These are phyloP conservation scores for Leucogyrophana mollusca DNA, from an alignment of 768 basidiomycete genomes.

Conservation along the genomic window DNA sequence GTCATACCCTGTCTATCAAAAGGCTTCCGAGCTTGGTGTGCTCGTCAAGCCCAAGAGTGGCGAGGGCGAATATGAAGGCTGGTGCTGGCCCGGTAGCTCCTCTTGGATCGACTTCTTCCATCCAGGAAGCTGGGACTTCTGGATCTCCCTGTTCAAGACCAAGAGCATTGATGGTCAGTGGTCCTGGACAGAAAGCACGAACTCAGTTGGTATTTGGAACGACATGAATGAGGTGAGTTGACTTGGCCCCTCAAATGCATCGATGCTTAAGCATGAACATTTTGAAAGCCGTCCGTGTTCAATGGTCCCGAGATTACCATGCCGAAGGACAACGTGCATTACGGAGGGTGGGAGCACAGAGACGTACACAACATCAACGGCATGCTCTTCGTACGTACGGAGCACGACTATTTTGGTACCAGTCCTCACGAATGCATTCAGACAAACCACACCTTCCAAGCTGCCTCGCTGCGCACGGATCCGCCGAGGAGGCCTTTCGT, in stretches of 20 bases:
- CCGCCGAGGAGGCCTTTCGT: conserved; percentile 89
- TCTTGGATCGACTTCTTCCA: conserved; percentile 99
- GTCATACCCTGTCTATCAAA: conserved; percentile 79
- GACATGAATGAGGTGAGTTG: conserved; percentile 94
- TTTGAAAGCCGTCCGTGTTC: conserved; percentile 88
- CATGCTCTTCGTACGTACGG: conserved; percentile 76
- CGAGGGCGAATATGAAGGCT: conserved; percentile 88
- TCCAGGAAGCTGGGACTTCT: conserved; percentile 86
- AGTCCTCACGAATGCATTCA: conserved; percentile 28
- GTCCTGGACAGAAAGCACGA: conserved; percentile 79
- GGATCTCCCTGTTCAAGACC: conserved; percentile 80
- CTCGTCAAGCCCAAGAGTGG: conserved; percentile 83
- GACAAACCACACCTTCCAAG: conserved; percentile 84
- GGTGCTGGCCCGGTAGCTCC: conserved; percentile 97
- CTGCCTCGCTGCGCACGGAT: conserved; percentile 70
- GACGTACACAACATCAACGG: conserved; percentile 98
- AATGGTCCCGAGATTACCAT: conserved; percentile 95
- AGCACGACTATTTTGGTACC: background rate
- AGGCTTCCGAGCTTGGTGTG: conserved; percentile 78
- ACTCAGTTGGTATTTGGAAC: conserved; percentile 93
- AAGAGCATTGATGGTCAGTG: conserved; percentile 53
- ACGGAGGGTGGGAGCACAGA: conserved; percentile 97
- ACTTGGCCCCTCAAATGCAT: background rate
- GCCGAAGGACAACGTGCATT: conserved; percentile 75
- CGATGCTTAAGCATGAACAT: conserved; percentile 1